phyloP scores from a whole-genome alignment of 176 grass and related monocot species.

The Panicum miliaceum region DNA sequence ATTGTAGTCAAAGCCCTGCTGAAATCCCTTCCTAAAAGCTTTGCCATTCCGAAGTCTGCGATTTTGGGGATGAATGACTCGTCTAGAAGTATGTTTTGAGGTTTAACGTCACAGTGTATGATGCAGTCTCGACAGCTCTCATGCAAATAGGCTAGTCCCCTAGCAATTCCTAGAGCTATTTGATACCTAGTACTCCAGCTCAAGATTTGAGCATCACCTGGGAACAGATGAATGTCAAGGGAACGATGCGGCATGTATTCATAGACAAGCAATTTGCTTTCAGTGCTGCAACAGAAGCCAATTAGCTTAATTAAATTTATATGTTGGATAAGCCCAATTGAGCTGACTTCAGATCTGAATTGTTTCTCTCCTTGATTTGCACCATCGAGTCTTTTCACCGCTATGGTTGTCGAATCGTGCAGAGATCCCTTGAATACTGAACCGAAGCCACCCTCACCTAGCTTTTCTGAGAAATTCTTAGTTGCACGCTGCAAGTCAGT shows the following conservation, averaged over 20 bases:
- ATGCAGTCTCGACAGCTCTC: slow-evolving; percentile 52
- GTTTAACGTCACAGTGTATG: slow-evolving; percentile 49
- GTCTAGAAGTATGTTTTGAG: slow-evolving; percentile 42
- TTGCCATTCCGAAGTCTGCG: slow-evolving; percentile 57
- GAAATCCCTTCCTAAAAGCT: slow-evolving; percentile 42
- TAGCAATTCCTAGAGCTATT: slow-evolving; percentile 54
- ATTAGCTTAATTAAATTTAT: slow-evolving; percentile 61
- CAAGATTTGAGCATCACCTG: background rate
- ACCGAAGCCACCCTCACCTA: slow-evolving; percentile 64
- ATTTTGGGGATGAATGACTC: slow-evolving; percentile 28
- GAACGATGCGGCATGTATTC: slow-evolving; percentile 65
- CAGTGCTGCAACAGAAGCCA: slow-evolving; percentile 58
- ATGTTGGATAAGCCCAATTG: slow-evolving; percentile 58
- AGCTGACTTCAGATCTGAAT: slow-evolving; percentile 52
- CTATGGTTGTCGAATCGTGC: slow-evolving; percentile 39
- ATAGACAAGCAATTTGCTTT: slow-evolving; percentile 61
- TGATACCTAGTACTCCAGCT: slow-evolving; percentile 55
- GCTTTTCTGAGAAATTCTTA: slow-evolving; percentile 49
- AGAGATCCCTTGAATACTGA: slow-evolving; percentile 60
- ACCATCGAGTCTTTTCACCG: slow-evolving; percentile 62
- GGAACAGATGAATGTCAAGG: slow-evolving; percentile 52
- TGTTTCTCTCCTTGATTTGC: slow-evolving; percentile 66
- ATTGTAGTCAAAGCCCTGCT: slow-evolving; percentile 39
- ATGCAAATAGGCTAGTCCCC: slow-evolving; percentile 66
- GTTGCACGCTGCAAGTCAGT: slow-evolving; percentile 47